Base-by-base conservation (phyloP, 257 asterid species). In the Ehretia macrophylla region DNA sequence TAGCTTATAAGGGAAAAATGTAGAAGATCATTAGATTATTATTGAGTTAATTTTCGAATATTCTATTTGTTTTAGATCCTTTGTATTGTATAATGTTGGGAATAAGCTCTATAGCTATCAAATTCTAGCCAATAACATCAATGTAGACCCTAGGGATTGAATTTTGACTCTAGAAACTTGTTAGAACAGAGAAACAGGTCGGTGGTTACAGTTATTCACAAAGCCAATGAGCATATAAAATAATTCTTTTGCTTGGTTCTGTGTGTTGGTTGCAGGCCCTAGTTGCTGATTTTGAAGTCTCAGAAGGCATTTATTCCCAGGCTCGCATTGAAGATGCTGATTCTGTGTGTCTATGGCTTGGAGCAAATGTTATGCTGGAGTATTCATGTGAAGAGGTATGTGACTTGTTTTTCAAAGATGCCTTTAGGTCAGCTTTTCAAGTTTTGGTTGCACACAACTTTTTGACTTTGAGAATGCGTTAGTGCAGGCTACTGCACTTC, bases 301-400 rank as follows among this genome's bases (percentile, higher is more conserved):
- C 98, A 22, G 98, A 85, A 77, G 98, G 98, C 75, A 91, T 88
- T 54, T 88, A 83, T 72, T 88, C 95, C 51, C 83, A 83, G 60
- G 95, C 98, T 71, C 76, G 77, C 27, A 81, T 85, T 51, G 94
- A 85, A 68, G 94, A 84, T 58, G 72, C 88, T 13, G 86, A 91
- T 72, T 91, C 89, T 63, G 97, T 88, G 63, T 88, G 97, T 69
- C 70, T 92, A 46, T 91, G 98, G 96, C 94, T 90, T 61, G 99
- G 97, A 58, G 99, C 99, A 39, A 92, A 91, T 76, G 96, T 91
- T 57, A 88, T 91, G 98, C 85, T 91, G 53, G 94, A 88, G 76
- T 91, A 91, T 75, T 82, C 96, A 38, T 81, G 82, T 66, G 95
- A 82, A 57, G 96, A 88, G 96, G 98, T 91, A 62, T 48, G 53